These are phyloP conservation scores for Trichothecium roseum DNA, from an alignment of 2,329 filamentous ascomycete genomes.

Conservation along the genomic window DNA sequence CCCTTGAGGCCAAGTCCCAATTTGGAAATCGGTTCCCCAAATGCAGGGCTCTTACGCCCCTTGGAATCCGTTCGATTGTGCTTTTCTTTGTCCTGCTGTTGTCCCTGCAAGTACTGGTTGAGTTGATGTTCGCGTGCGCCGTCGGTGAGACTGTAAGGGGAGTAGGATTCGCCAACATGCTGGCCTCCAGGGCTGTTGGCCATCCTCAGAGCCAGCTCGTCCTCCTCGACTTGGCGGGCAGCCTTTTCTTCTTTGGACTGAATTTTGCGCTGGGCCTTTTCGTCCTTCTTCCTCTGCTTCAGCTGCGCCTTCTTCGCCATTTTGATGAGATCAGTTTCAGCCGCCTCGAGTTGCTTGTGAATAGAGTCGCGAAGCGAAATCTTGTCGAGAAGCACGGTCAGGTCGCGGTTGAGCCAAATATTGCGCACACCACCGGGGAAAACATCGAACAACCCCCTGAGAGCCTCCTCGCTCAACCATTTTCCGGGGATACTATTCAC, in stretches of 20 bases:
- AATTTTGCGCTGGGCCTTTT: conserved; percentile 51
- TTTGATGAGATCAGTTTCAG: conserved; percentile 77
- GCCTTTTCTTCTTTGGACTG: conserved; percentile 40
- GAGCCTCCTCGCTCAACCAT: conserved; percentile 76
- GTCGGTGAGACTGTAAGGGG: conserved; percentile 37
- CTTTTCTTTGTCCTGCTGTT: conserved; percentile 13
- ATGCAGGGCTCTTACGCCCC: conserved; percentile 17
- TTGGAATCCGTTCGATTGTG: conserved; percentile 9
- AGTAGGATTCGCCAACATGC: conserved; percentile 40
- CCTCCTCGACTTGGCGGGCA: conserved; percentile 34
- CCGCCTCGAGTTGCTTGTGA: conserved; percentile 62
- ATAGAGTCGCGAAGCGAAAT: conserved; percentile 64
- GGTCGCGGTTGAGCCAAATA: conserved; percentile 91
- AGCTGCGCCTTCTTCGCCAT: conserved; percentile 68
- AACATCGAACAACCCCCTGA: conserved; percentile 82
- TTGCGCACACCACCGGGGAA: conserved; percentile 93
- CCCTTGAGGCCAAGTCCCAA: conserved; percentile 39
- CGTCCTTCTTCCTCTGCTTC: conserved; percentile 54
- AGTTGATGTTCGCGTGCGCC: conserved; percentile 7
- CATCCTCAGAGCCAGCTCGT: conserved; percentile 37
- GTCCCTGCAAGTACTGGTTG: conserved; percentile 1
- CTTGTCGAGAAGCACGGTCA: conserved; percentile 74
- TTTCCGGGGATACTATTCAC: conserved; percentile 84
- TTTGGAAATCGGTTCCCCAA: conserved; percentile 30
- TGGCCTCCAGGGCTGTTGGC: conserved; percentile 39